Percentiles rank a stretch among this genome's conserved stretches.
These are phyloP conservation scores for Gloeophyllum trabeum DNA, from an alignment of 768 basidiomycete genomes.

Conservation along the genomic window DNA sequence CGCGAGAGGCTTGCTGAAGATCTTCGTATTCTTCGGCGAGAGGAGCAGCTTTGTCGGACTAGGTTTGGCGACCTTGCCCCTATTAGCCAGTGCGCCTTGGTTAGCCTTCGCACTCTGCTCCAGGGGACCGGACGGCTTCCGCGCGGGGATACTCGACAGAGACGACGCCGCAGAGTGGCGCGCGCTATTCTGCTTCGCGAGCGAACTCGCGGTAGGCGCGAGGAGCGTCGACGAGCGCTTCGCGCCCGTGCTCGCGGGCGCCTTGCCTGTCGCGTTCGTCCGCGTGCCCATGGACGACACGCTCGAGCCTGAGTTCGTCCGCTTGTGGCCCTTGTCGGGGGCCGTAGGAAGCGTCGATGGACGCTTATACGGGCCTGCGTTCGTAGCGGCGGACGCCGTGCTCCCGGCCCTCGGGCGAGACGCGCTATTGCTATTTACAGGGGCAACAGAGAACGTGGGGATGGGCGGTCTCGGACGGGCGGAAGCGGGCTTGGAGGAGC, in stretches of 20 bases:
- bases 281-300: constrained; percentile 20
- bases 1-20: constrained; percentile 44
- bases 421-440: too few species aligned
- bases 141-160: constrained; percentile 6
- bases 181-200: constrained; percentile 38
- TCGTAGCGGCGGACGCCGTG: too few species aligned
- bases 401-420: too few species aligned
- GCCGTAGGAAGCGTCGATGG: too few species aligned
- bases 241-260: not conserved
- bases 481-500: constrained; percentile 1
- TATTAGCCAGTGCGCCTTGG: too few species aligned
- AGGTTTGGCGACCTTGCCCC: too few species aligned
- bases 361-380: too few species aligned
- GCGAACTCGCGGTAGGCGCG: constrained; percentile 69
- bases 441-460: constrained; percentile 10
- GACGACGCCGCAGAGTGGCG: constrained; percentile 4
- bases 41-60: too few species aligned
- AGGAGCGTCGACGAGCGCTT: constrained; percentile 35
- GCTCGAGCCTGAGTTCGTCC: constrained; percentile 5
- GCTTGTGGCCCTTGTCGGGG: too few species aligned
- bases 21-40: constrained; percentile 20
- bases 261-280: constrained; percentile 8
- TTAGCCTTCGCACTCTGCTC: too few species aligned
- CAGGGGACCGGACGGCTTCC: constrained; percentile 11
- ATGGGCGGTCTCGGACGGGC: constrained; percentile 14